Evolutionary conservation across 345 rosid species (phyloP).

Genomic region (Brassica cretica): DNA sequence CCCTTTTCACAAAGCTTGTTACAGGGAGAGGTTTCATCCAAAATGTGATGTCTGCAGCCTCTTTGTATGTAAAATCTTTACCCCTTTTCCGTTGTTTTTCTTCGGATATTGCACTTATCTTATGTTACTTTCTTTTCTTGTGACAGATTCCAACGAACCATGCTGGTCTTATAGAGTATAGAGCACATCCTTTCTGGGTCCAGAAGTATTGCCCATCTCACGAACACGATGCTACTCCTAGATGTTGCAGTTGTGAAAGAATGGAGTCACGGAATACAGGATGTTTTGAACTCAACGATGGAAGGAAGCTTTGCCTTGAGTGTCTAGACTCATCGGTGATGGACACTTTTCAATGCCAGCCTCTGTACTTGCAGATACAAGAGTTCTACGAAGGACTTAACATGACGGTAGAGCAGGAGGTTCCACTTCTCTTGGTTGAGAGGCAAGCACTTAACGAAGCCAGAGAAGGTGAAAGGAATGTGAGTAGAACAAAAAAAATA

Average conservation of each 20-base stretch:
- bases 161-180: slow-evolving; percentile 93
- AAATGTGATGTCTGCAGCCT: slow-evolving; percentile 93
- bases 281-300: slow-evolving; percentile 79
- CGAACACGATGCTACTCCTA: slow-evolving; percentile 83
- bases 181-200: slow-evolving; percentile 97
- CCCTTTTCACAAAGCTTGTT: slow-evolving; percentile 87
- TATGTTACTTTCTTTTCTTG: slow-evolving; percentile 30
- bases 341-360: slow-evolving; percentile 89
- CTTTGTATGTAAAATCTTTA: slow-evolving; percentile 59
- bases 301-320: slow-evolving; percentile 91
- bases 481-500: slow-evolving; percentile 38
- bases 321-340: slow-evolving; percentile 95
- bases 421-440: slow-evolving; percentile 93
- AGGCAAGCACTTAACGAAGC: slow-evolving; percentile 95
- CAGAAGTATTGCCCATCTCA: slow-evolving; percentile 98
- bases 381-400: slow-evolving; percentile 76
- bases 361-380: slow-evolving; percentile 73
- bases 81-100: background rate
- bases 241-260: slow-evolving; percentile 99
- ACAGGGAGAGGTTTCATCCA: slow-evolving; percentile 84
- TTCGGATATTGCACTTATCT: slow-evolving; percentile 19
- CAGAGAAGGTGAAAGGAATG: slow-evolving; percentile 91
- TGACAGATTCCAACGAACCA: slow-evolving; percentile 92
- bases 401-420: slow-evolving; percentile 87
- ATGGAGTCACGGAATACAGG: slow-evolving; percentile 83